Base-by-base conservation (phyloP, 768 basidiomycete species). In the Auricularia heimuer region DNA sequence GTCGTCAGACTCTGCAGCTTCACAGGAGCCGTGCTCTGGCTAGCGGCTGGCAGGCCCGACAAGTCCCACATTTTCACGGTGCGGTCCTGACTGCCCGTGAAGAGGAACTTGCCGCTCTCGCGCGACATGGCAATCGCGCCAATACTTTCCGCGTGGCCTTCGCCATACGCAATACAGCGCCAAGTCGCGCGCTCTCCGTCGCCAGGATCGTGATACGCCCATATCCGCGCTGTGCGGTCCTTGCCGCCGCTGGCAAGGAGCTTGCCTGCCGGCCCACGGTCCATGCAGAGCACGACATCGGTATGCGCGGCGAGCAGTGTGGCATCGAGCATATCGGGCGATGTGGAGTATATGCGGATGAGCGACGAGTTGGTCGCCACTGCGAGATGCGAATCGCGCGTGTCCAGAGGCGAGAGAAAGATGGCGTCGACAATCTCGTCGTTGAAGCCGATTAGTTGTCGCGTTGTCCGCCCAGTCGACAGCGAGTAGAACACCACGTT, bases 1-100 rank as follows among this genome's bases (percentile, higher is more conserved):
- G 97, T 98, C 39, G 83, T 82, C 39, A 98, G 78, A 67, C 92
- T 92, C 71, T 82, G 85, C 72, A 88, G 88, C 66, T 82, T 85
- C 18, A 65, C 56, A 14, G 72, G 65, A 4, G n/a, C 56, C 34
- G 54, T 21, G 81, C 75, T 29, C 3, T 88, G 75, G 14, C 77
- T 72, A 0, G 82, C 77, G 56, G 8, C 11, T 35, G 67, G 54
- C 8, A 77, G 63, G 8, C 67, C 56, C 11, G 73, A 68, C n/a
- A 98, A 73, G 75, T 98, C 94, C 97, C 97, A 99, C 86, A 98
- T 89, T 76, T 99, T 99, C 73, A 98, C 90, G 3, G 97, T 98
- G 54, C 92, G 85, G 74, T 99, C 97, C 75, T 98, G 96, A 73
- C 90, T 92, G 37, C 96, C 97, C 14, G 94, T 97, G 73, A 98